Evolutionary conservation across 2,329 filamentous ascomycete species (phyloP), one percentile per base, ranked within the genome.

Genomic region (Thermothelomyces thermophilus): DNA sequence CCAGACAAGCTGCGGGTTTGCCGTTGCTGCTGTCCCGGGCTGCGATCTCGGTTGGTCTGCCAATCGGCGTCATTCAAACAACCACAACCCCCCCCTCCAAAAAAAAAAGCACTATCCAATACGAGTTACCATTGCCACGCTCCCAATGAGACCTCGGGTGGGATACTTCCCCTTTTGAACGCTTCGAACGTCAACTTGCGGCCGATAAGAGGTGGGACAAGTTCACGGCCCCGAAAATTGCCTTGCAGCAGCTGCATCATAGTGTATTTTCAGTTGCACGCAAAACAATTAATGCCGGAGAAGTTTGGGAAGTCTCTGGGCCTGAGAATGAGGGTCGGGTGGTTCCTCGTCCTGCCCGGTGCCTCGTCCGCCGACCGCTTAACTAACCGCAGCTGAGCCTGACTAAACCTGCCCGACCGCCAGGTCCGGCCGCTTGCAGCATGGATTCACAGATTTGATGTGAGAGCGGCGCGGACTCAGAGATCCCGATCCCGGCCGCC

Each of bases 401-500:
- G 46, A 39, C 45, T 19, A 19, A 24, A 31, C 30, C 33, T 30
- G 31, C 24, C 36, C 16, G 24, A 17, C 42, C 16, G 28, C 35
- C 30, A 16, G 28, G 34, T 44, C n/a, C 19, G 24, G 16, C 28
- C 17, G n/a, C 19, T 37, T 11, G 20, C 52, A 30, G 55, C 52
- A 56, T 56, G 42, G 51, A 56, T 19, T 26, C 22, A 7, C 41
- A 56, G 39, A 55, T 55, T n/a, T 55, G 47, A 19, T 20, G 22
- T 30, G 24, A 45, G 47, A 36, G 28, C 41, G 33, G 50, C 46
- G 33, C 44, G 48, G 40, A 31, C 36, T 44, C 48, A 33, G 37
- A 42, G n/a, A 28, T 49, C 50, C 51, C 46, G 36, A 33, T 42
- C 33, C 30, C 46, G 34, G 40, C 33, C 51, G 34, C 52, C 47